phyloP scores from a whole-genome alignment of 2,329 filamentous ascomycete species.

The Fusarium transvaalense region DNA sequence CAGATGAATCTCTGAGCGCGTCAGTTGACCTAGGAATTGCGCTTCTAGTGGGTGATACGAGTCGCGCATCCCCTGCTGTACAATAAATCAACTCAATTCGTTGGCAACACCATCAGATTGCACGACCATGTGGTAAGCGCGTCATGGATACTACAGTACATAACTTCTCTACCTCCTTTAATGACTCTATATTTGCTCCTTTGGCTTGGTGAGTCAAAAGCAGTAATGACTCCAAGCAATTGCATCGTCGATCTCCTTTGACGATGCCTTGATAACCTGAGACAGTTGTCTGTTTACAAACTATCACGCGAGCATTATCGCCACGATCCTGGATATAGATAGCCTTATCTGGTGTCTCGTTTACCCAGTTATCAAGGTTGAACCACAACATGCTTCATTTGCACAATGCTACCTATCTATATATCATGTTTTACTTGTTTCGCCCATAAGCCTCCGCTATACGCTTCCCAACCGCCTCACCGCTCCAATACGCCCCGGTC shows the following conservation, averaged over 20 bases:
- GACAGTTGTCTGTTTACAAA: slow-evolving; percentile 16
- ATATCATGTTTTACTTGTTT: slow-evolving; percentile 33
- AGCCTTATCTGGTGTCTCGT: slow-evolving; percentile 7
- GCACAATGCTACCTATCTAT: neutral
- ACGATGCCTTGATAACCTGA: slow-evolving; percentile 12
- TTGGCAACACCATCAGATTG: slow-evolving; percentile 31
- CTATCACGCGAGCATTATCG: slow-evolving; percentile 39
- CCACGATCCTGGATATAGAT: slow-evolving; percentile 4
- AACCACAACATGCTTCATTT: neutral
- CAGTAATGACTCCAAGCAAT: slow-evolving; percentile 12
- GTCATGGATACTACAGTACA: slow-evolving; percentile 32
- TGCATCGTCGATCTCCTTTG: slow-evolving; percentile 33
- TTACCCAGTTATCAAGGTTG: neutral
- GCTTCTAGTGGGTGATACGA: slow-evolving; percentile 36
- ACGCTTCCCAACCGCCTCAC: slow-evolving; percentile 79
- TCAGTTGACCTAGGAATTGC: slow-evolving; percentile 45
- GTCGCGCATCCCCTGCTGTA: slow-evolving; percentile 26
- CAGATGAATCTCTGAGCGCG: slow-evolving; percentile 31
- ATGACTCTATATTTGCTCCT: slow-evolving; percentile 2
- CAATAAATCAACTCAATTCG: slow-evolving; percentile 10
- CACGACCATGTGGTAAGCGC: slow-evolving; percentile 25
- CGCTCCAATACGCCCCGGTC: slow-evolving; percentile 93
- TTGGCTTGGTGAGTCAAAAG: slow-evolving; percentile 18
- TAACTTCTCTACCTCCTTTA: neutral
- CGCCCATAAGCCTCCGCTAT: slow-evolving; percentile 68